Conservation (phyloP, 345 rosid genomes). For the Excoecaria agallocha region DNA sequence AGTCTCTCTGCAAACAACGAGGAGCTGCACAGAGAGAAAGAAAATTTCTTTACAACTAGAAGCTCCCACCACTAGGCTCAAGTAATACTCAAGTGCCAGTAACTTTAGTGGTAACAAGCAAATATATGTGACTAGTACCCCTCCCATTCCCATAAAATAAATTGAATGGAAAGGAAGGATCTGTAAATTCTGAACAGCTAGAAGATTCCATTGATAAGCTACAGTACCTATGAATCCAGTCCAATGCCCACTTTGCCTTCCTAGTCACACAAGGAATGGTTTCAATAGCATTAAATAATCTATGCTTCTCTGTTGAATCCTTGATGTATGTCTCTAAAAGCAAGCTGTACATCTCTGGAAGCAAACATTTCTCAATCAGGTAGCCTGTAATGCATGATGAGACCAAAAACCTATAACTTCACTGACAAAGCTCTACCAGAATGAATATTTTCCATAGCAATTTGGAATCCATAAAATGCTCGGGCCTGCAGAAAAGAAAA, state of each 20-base stretch:
- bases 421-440: conserved; percentile 55
- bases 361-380: conserved; percentile 18
- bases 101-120: background rate
- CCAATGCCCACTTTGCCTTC: conserved; percentile 82
- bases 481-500: conserved; percentile 57
- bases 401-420: conserved; percentile 3
- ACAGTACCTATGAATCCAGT: conserved; percentile 73
- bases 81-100: background rate
- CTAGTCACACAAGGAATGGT: conserved; percentile 69
- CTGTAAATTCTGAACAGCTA: background rate
- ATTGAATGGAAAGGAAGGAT: background rate
- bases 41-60: conserved; percentile 10
- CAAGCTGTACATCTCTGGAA: conserved; percentile 85
- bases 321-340: conserved; percentile 89
- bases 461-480: conserved; percentile 91
- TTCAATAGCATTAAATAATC: conserved; percentile 80
- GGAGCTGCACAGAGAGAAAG: conserved; percentile 48
- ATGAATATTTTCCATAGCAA: conserved; percentile 94
- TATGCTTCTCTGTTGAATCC: conserved; percentile 77
- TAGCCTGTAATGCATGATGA: background rate
- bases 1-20: conserved; percentile 70
- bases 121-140: background rate
- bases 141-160: background rate
- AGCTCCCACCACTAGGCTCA: background rate
- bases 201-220: background rate